phyloP scores from a whole-genome alignment of 2,329 filamentous ascomycete genomes.

The Leptographium procerum region DNA sequence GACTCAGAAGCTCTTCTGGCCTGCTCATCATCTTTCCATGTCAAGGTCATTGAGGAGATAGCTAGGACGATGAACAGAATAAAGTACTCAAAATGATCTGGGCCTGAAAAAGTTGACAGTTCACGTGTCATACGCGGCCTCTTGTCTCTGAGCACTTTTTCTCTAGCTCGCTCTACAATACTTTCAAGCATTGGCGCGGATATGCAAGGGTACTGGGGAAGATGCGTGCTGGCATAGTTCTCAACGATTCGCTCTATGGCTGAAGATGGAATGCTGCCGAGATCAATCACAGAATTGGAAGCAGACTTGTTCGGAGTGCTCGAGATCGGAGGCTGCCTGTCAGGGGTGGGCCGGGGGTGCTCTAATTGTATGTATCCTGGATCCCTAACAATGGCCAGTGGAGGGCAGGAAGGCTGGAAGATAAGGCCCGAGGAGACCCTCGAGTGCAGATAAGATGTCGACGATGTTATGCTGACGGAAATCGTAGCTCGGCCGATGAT shows the following conservation, averaged over 20 bases:
- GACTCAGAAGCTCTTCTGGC: conserved; percentile 2
- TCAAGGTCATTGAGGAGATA: conserved; percentile 26
- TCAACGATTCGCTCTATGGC: conserved; percentile 3
- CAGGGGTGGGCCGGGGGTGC: neutral
- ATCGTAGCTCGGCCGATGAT: conserved; percentile 1
- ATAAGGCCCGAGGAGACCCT: neutral
- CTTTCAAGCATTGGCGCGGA: neutral
- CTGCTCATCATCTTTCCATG: conserved; percentile 27
- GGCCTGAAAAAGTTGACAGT: neutral
- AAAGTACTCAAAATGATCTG: conserved; percentile 8
- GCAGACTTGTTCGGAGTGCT: neutral
- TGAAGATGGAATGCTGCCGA: neutral
- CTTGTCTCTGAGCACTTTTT: neutral
- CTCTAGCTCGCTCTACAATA: neutral
- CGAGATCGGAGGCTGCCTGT: neutral
- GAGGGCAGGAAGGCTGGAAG: conserved; percentile 2
- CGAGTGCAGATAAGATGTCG: neutral
- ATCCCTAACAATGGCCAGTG: neutral
- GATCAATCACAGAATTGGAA: conserved; percentile 1
- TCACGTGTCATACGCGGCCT: neutral
- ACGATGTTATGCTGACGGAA: neutral
- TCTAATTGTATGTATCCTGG: neutral
- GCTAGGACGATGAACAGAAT: conserved; percentile 24
- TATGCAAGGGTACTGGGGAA: conserved; percentile 4
- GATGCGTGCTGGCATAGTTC: conserved; percentile 2